Conservation (phyloP, 306 rosid genomes). For the Herpetospermum pedunculosum region DNA sequence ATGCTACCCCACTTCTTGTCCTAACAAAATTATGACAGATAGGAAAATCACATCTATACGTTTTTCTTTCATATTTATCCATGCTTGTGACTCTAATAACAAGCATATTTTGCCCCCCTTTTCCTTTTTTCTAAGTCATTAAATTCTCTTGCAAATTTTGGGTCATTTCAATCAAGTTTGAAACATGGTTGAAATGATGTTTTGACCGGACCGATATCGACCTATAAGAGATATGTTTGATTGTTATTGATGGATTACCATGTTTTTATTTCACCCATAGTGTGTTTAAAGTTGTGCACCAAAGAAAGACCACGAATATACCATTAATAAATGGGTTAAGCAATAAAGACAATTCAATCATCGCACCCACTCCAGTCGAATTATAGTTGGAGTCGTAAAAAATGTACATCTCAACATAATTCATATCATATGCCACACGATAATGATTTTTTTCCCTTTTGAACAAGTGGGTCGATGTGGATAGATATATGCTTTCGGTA, state of each 20-base stretch:
- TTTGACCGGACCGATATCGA: background rate
- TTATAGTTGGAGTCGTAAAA: background rate
- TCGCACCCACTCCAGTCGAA: background rate
- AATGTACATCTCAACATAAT: background rate
- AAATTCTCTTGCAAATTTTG: background rate
- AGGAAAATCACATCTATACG: background rate
- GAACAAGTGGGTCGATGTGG: background rate
- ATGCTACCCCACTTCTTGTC: constrained; percentile 24
- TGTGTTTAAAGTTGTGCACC: background rate
- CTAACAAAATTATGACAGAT: background rate
- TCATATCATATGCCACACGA: background rate
- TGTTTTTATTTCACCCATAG: background rate
- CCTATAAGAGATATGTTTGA: background rate
- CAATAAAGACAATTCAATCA: constrained; percentile 3
- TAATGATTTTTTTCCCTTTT: background rate
- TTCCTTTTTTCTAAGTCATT: background rate
- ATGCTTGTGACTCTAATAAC: background rate
- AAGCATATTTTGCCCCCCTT: background rate
- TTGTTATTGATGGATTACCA: background rate
- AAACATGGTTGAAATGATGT: background rate
- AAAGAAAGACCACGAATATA: background rate
- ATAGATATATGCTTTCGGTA: background rate
- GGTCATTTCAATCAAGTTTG: background rate
- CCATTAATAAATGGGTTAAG: background rate
- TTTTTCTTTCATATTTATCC: constrained; percentile 1